A percentile compares a stretch with the other conserved stretches of the same genome.
phyloP scores from a whole-genome alignment of 192 early-diverging fungal genomes.

The Coemansia sp. region DNA sequence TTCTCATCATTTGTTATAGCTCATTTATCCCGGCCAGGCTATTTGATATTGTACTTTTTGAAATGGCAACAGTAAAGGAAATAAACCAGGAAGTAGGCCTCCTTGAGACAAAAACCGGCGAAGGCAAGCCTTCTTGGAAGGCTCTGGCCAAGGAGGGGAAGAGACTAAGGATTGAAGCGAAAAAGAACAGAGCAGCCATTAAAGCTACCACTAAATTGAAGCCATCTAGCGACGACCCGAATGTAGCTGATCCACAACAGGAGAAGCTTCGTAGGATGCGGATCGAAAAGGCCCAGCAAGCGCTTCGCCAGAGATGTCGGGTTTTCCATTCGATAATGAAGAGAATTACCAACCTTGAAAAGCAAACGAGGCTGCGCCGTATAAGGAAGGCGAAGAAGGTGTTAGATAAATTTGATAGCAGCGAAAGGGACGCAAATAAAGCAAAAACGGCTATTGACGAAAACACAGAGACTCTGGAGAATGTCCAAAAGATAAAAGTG shows the following conservation, averaged over 20 bases:
- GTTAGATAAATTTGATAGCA: background rate
- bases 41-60: too few species aligned
- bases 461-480: slow-evolving; percentile 5
- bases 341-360: slow-evolving; percentile 15
- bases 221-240: too few species aligned
- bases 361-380: slow-evolving; percentile 7
- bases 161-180: slow-evolving; percentile 13
- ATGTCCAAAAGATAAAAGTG: background rate
- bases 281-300: slow-evolving; percentile 15
- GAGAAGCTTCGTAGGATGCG: slow-evolving; percentile 14
- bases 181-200: slow-evolving; percentile 5
- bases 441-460: background rate
- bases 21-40: too few species aligned
- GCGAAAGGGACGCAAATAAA: background rate
- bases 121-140: slow-evolving; percentile 18
- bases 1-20: background rate
- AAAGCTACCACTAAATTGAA: background rate
- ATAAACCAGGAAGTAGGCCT: slow-evolving; percentile 27
- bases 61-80: slow-evolving; percentile 16
- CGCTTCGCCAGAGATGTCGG: background rate
- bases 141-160: slow-evolving; percentile 20
- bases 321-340: background rate
- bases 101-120: slow-evolving; percentile 24
- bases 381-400: background rate
- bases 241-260: background rate